Conservation (phyloP, 2,329 filamentous ascomycete genomes). For the Fusarium neocosmosporiellum region DNA sequence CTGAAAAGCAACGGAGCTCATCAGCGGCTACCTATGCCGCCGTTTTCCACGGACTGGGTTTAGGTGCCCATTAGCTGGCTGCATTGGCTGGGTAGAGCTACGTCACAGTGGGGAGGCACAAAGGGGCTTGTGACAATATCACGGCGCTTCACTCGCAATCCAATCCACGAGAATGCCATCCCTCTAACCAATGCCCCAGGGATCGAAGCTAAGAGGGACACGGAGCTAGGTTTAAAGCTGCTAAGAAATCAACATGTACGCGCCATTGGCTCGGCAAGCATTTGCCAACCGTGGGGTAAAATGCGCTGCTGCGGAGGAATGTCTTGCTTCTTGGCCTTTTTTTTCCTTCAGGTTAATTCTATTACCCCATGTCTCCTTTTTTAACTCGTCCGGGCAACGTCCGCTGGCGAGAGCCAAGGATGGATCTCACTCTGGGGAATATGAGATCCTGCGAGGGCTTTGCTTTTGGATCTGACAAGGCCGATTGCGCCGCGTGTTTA, state of each 20-base stretch:
- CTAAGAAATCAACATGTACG: background rate
- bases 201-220: background rate
- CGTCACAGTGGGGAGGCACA: constrained; percentile 3
- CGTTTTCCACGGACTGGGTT: constrained; percentile 25
- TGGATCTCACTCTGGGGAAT: background rate
- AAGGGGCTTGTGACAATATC: background rate
- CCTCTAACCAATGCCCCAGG: background rate
- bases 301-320: background rate
- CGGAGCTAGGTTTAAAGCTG: background rate
- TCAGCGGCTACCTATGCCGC: constrained; percentile 18
- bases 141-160: constrained; percentile 9
- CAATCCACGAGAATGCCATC: background rate
- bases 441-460: background rate
- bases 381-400: background rate
- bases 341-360: background rate
- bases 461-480: background rate
- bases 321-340: background rate
- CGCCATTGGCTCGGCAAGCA: background rate
- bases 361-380: background rate
- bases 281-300: background rate
- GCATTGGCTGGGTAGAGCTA: background rate
- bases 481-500: background rate
- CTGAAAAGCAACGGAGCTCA: constrained; percentile 13
- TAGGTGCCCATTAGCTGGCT: constrained; percentile 14
- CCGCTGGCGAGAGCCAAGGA: background rate